Base-by-base conservation (phyloP, 331 rosid genomes). In the Saraca asoca region DNA sequence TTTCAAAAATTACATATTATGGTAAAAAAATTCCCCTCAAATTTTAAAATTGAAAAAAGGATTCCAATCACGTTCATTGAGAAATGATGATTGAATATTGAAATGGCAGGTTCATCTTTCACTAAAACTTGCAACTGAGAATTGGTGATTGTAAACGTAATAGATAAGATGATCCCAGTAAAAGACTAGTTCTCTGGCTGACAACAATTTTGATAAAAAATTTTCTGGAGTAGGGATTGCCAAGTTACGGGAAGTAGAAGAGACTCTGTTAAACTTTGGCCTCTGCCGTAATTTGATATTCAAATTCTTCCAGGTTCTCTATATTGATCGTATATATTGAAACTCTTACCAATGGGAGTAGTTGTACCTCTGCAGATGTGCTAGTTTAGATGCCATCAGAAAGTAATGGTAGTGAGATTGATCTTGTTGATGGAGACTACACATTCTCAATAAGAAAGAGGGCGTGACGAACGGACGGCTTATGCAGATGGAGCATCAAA, bases 401-500 rank as follows among this genome's bases (percentile, higher is more conserved):
- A 78, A 63, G 81, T 78, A 79, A 24, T 24, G 31, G 78, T 75
- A 66, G 53, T 35, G 79, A 42, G 66, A 83, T 93, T 51, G 78
- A 82, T 69, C 97, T 86, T 33, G 84, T 88, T 70, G 92, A 93
- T 54, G 97, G 98, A 79, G 98, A 93, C 85, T 90, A 53, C 74
- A 71, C 80, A 81, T 83, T 70, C 83, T 90, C 62, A 82, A 71
- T 42, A 79, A 75, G 72, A 75, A 71, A 53, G 78, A 73, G 51
- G 77, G 51, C 68, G 11, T 9, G 12, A 62, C 45, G 57, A 59
- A 83, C 59, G 90, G 76, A 90, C 98, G n/a, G 97, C 98, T 49
- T 93, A 93, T 86, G 97, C 97, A 12, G 90, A 90, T 68, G 97
- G 96, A 63, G 97, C 98, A 58, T 90, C 98, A 42, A 24, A 84